phyloP scores from a whole-genome alignment of 2,329 filamentous ascomycete genomes.

The Diatrype stigma region DNA sequence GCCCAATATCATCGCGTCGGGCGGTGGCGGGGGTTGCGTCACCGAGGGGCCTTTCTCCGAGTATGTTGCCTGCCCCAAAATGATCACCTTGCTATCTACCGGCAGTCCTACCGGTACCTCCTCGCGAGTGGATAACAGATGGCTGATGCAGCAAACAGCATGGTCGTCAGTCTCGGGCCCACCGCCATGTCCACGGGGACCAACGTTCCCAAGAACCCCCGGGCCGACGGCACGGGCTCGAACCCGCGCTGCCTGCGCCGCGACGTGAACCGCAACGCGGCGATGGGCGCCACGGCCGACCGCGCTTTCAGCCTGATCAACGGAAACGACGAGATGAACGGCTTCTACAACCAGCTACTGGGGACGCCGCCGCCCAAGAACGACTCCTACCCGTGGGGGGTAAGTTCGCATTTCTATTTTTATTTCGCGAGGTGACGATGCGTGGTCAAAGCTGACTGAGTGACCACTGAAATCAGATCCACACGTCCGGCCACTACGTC shows the following conservation, averaged over 20 bases:
- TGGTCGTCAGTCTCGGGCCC: conserved; percentile 29
- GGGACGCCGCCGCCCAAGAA: conserved; percentile 32
- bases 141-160: conserved; percentile 22
- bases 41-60: conserved; percentile 38
- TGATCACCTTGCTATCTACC: conserved; percentile 3
- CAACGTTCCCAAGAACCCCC: conserved; percentile 28
- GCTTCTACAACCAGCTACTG: conserved; percentile 38
- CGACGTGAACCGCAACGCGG: conserved; percentile 33
- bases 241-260: conserved; percentile 33
- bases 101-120: not conserved
- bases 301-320: conserved; percentile 30
- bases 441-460: conserved; percentile 6
- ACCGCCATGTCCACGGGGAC: conserved; percentile 26
- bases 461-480: conserved; percentile 20
- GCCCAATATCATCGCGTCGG: conserved; percentile 39
- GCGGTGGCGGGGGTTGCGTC: conserved; percentile 48
- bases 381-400: conserved; percentile 33
- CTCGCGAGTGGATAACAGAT: not conserved
- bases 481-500: conserved; percentile 34
- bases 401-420: conserved; percentile 15
- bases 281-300: conserved; percentile 35
- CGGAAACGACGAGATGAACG: conserved; percentile 30
- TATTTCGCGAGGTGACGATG: not conserved
- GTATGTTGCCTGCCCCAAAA: conserved; percentile 17
- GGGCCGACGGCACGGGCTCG: conserved; percentile 27